These are phyloP conservation scores for Pilasporangium apinafurcum DNA, from an alignment of 352 stramenopile genomes.

Conservation along the genomic window DNA sequence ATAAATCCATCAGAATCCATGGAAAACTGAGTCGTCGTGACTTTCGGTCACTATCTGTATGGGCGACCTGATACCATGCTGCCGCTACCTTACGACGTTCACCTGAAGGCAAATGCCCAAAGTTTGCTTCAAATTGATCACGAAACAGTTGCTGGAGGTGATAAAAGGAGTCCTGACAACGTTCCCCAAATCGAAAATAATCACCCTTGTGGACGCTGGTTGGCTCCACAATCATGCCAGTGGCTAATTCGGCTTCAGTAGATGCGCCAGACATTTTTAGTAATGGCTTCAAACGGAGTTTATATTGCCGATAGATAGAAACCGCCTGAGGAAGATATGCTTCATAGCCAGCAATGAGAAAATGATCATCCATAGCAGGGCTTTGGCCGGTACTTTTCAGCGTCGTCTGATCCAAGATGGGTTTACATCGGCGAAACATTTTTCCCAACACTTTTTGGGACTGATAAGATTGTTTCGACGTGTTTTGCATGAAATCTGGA, in stretches of 20 bases:
- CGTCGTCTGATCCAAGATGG: constrained; percentile 37
- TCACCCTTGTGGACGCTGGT: constrained; percentile 54
- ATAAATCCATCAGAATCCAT: constrained; percentile 59
- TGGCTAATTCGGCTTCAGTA: constrained; percentile 60
- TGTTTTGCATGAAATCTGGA: constrained; percentile 80
- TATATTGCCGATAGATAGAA: constrained; percentile 65
- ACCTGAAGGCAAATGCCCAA: constrained; percentile 1
- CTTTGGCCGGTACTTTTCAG: constrained; percentile 10
- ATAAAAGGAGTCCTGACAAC: constrained; percentile 63
- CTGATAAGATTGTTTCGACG: constrained; percentile 49
- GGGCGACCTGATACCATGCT: constrained; percentile 64
- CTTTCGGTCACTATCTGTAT: constrained; percentile 30
- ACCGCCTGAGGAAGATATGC: constrained; percentile 26
- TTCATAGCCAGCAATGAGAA: constrained; percentile 44
- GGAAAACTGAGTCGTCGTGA: constrained; percentile 52
- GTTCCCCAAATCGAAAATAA: constrained; percentile 75
- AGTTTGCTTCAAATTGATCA: constrained; percentile 33
- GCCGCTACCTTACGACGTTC: constrained; percentile 40
- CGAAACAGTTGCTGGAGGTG: constrained; percentile 35
- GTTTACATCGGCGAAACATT: constrained; percentile 62
- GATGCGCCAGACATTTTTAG: constrained; percentile 57
- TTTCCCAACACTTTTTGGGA: constrained; percentile 70
- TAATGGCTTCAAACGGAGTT: constrained; percentile 37
- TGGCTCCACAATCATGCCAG: constrained; percentile 64
- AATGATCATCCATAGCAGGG: constrained; percentile 36